Conservation (phyloP, 2,329 filamentous ascomycete genomes). For the Hypoxylon sp. region DNA sequence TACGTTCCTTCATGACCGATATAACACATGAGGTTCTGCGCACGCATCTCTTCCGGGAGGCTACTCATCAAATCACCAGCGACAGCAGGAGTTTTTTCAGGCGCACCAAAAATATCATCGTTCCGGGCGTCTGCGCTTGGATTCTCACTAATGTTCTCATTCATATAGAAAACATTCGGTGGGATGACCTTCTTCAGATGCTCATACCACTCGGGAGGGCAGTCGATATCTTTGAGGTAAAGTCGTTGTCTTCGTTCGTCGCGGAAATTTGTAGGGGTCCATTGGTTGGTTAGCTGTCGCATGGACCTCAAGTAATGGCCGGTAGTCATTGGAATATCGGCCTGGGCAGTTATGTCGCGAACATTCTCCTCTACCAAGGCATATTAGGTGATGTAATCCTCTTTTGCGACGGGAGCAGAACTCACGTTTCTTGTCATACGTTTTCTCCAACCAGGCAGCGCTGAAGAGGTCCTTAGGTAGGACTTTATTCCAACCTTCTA, state of each 20-base stretch:
- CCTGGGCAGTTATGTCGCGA: conserved; percentile 80
- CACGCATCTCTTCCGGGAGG: conserved; percentile 87
- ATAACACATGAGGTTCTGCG: conserved; percentile 98
- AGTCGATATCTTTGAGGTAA: conserved; percentile 98
- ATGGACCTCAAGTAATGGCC: conserved; percentile 93
- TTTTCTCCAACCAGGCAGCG: conserved; percentile 82
- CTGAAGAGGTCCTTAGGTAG: conserved; percentile 86
- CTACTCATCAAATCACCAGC: conserved; percentile 97
- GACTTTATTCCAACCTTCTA: conserved; percentile 86
- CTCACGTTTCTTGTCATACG: conserved; percentile 83
- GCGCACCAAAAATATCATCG: conserved; percentile 62
- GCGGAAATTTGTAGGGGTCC: conserved; percentile 80
- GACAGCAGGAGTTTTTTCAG: conserved; percentile 73
- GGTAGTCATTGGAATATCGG: conserved; percentile 86
- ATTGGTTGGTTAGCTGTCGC: conserved; percentile 86
- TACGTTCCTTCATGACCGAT: conserved; percentile 98
- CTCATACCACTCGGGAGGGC: conserved; percentile 87
- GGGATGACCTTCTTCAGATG: conserved; percentile 84
- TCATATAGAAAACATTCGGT: conserved; percentile 88
- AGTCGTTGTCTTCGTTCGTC: conserved; percentile 86
- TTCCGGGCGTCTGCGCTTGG: conserved; percentile 51
- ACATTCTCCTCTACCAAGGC: conserved; percentile 79
- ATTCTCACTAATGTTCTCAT: conserved; percentile 74
- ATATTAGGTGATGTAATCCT: conserved; percentile 44
- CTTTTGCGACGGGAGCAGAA: conserved; percentile 20